Evolutionary conservation across 129 eudicot species (phyloP).

Genomic region (Artemisia annua): DNA sequence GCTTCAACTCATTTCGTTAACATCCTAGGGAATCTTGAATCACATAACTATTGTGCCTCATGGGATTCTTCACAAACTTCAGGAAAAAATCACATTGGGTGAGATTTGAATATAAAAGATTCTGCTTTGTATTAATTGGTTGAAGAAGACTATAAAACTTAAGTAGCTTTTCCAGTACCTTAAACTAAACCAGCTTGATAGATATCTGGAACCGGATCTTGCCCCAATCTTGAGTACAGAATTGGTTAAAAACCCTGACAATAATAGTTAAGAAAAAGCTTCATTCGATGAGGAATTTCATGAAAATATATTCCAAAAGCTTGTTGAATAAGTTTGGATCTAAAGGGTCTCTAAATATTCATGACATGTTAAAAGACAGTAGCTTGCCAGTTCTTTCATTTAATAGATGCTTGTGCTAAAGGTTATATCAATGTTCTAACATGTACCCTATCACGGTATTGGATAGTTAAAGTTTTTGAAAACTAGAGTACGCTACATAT

Average conservation of each 20-base stretch:
- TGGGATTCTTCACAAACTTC: conserved; percentile 41
- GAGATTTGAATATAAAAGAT: conserved; percentile 33
- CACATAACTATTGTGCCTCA: conserved; percentile 54
- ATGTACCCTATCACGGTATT: too few species aligned
- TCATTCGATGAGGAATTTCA: conserved; percentile 34
- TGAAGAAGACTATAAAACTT: conserved; percentile 40
- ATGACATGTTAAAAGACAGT: conserved; percentile 44
- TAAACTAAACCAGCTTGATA: conserved; percentile 47
- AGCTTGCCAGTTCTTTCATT: conserved; percentile 27
- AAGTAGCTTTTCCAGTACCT: conserved; percentile 39
- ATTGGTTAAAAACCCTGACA: conserved; percentile 9
- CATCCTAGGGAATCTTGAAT: conserved; percentile 69
- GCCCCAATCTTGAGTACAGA: conserved; percentile 29
- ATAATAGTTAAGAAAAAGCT: conserved; percentile 10
- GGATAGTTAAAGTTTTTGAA: too few species aligned
- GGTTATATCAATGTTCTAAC: too few species aligned
- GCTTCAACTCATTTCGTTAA: conserved; percentile 54
- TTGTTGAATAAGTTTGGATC: conserved; percentile 35
- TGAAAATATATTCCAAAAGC: conserved; percentile 44
- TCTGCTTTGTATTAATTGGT: conserved; percentile 41
- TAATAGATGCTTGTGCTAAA: too few species aligned
- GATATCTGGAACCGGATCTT: conserved; percentile 40
- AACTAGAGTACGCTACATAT: too few species aligned
- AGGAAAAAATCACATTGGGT: conserved; percentile 37
- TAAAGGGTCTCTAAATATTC: conserved; percentile 21